These are phyloP conservation scores for Colletotrichum liaoningense DNA, from an alignment of 2,329 filamentous ascomycete species.

Conservation along the genomic window DNA sequence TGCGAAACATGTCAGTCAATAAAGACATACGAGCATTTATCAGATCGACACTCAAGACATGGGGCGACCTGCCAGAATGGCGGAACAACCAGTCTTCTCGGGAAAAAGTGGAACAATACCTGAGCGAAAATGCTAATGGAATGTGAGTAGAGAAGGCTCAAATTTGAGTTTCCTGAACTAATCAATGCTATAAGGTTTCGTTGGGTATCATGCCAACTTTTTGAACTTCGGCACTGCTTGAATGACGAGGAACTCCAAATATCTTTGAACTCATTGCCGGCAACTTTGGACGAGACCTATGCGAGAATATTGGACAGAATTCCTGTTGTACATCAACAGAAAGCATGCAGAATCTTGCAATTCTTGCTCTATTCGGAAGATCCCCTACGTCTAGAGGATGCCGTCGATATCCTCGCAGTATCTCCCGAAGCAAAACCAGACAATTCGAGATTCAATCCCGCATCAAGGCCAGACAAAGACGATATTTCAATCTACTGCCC, in stretches of 20 bases:
- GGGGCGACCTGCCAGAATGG: not conserved
- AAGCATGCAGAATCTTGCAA: conserved; percentile 34
- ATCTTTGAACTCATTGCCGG: not conserved
- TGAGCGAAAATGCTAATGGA: not conserved
- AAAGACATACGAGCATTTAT: conserved; percentile 3
- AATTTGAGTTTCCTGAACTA: not conserved
- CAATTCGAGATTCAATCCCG: conserved; percentile 32
- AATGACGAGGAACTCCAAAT: not conserved
- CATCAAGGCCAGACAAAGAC: not conserved
- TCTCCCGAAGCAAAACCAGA: conserved; percentile 35
- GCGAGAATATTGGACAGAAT: conserved; percentile 17
- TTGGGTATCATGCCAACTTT: conserved; percentile 8
- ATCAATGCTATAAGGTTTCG: not conserved
- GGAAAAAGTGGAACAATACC: not conserved
- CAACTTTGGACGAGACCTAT: conserved; percentile 11
- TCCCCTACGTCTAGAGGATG: conserved; percentile 38
- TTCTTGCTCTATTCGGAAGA: conserved; percentile 38
- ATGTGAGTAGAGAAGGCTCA: not conserved
- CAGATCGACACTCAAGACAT: not conserved
- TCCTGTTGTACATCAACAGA: conserved; percentile 5
- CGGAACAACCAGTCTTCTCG: not conserved
- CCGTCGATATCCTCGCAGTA: conserved; percentile 37
- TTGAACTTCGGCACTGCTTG: conserved; percentile 1
- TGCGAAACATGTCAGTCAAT: not conserved
- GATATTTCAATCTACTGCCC: conserved; percentile 37